A percentile compares a stretch with the other conserved stretches of the same genome.
phyloP scores from a whole-genome alignment of 108 stramenopile genomes.

The Conticribra guillardii region DNA sequence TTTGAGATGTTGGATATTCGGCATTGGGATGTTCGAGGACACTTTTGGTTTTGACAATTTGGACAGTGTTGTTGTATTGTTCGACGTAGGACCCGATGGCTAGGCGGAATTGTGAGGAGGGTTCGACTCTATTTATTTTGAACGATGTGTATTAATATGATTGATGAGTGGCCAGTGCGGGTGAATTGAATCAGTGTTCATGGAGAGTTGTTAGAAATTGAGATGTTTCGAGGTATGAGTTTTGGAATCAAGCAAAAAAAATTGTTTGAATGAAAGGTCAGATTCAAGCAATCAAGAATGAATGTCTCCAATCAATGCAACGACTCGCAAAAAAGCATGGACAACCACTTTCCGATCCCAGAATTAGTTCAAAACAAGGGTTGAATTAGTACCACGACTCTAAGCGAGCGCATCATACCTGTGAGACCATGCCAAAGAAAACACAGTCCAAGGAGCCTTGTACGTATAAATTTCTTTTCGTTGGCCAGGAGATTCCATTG shows the following conservation, averaged over 20 bases:
- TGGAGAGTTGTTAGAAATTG: too few relatives aligned
- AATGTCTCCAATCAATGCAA: too few relatives aligned
- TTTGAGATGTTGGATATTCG: slow-evolving; percentile 32
- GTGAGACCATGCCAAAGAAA: slow-evolving; percentile 92
- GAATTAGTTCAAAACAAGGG: too few relatives aligned
- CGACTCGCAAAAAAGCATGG: too few relatives aligned
- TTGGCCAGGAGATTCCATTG: slow-evolving; percentile 68
- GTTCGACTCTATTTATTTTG: slow-evolving; percentile 53
- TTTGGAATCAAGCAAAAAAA: too few relatives aligned
- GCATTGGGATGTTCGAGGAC: slow-evolving; percentile 23
- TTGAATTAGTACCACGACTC: background rate
- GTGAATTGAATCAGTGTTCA: too few relatives aligned
- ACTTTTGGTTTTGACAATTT: slow-evolving; percentile 64
- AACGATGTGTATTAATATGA: background rate
- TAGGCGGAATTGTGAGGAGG: slow-evolving; percentile 83
- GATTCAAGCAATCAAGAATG: too few relatives aligned
- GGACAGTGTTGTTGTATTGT: slow-evolving; percentile 96
- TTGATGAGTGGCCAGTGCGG: too few relatives aligned
- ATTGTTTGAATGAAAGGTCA: too few relatives aligned
- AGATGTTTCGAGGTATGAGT: too few relatives aligned
- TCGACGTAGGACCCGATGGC: slow-evolving; percentile 97
- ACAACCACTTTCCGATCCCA: too few relatives aligned
- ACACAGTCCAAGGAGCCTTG: slow-evolving; percentile 96
- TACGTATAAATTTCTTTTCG: slow-evolving; percentile 99
- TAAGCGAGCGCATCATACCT: slow-evolving; percentile 44